Percentiles rank a stretch among this genome's conserved stretches.
These are phyloP conservation scores for Sechiopsis laciniata DNA, from an alignment of 306 rosid species.

Conservation along the genomic window DNA sequence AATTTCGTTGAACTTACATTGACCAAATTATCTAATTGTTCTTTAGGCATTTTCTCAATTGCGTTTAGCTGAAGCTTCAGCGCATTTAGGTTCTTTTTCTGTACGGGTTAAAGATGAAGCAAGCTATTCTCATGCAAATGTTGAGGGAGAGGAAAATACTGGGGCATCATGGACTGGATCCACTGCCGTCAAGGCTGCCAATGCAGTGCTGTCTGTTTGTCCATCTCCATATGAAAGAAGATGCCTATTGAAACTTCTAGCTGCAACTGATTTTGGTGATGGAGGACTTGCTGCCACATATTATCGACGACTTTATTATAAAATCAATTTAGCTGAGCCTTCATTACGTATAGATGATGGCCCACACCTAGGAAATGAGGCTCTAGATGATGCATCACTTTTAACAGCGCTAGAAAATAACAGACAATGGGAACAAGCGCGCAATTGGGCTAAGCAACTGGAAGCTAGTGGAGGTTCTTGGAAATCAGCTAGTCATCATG, in stretches of 20 bases:
- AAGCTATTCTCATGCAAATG: constrained; percentile 41
- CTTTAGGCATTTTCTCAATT: constrained; percentile 87
- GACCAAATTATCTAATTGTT: constrained; percentile 19
- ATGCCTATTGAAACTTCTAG: constrained; percentile 90
- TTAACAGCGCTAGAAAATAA: constrained; percentile 63
- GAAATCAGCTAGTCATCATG: constrained; percentile 80
- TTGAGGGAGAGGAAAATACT: constrained; percentile 59
- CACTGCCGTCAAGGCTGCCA: constrained; percentile 79
- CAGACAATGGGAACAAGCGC: constrained; percentile 95
- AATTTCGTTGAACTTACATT: constrained; percentile 15
- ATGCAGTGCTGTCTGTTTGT: constrained; percentile 81
- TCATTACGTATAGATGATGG: constrained; percentile 54
- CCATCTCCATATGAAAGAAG: constrained; percentile 93
- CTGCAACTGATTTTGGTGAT: constrained; percentile 87
- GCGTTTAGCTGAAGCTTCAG: constrained; percentile 92
- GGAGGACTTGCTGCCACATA: constrained; percentile 67
- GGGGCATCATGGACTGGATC: constrained; percentile 82
- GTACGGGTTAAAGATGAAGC: constrained; percentile 86
- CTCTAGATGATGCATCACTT: constrained; percentile 83
- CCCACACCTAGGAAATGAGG: constrained; percentile 65
- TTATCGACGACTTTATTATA: constrained; percentile 70
- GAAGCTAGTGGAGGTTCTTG: constrained; percentile 74
- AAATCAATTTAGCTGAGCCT: constrained; percentile 90
- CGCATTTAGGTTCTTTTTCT: constrained; percentile 94
- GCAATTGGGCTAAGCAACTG: constrained; percentile 95